A percentile compares a stretch with the other conserved stretches of the same genome.
phyloP scores from a whole-genome alignment of 2,329 filamentous ascomycete species.

The Penicillium frequentans region DNA sequence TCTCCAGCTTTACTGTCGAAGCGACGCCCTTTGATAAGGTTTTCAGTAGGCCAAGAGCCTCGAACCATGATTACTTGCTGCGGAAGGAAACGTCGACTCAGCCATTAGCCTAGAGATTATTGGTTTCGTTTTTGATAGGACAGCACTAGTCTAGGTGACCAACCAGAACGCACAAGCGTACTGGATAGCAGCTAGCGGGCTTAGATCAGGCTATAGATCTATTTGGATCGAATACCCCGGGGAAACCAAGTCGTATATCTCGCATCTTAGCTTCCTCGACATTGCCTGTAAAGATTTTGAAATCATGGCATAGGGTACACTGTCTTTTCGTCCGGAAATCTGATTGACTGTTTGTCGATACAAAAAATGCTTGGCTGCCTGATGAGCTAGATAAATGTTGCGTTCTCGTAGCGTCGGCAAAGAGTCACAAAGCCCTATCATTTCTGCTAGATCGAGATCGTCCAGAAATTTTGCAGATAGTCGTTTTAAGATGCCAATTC shows the following conservation, averaged over 20 bases:
- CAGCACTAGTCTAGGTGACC: slow-evolving; percentile 28
- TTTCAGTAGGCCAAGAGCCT: slow-evolving; percentile 22
- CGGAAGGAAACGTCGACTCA: slow-evolving; percentile 18
- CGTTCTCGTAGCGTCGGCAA: slow-evolving; percentile 19
- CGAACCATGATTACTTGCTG: slow-evolving; percentile 29
- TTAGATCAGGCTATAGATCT: slow-evolving; percentile 9
- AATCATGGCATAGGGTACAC: slow-evolving; percentile 34
- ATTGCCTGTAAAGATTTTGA: slow-evolving; percentile 35
- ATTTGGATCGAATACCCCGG: slow-evolving; percentile 18
- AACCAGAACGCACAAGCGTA: slow-evolving; percentile 39
- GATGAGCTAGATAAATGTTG: slow-evolving; percentile 26
- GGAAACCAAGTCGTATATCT: slow-evolving; percentile 38
- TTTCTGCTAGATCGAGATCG: neutral
- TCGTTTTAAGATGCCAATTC: slow-evolving; percentile 30
- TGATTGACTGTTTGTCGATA: neutral
- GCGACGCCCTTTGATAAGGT: slow-evolving; percentile 5
- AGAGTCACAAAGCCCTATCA: slow-evolving; percentile 25
- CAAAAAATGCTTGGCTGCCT: slow-evolving; percentile 28
- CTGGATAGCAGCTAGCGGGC: slow-evolving; percentile 28
- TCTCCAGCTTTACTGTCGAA: slow-evolving; percentile 20
- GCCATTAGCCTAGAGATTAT: slow-evolving; percentile 9
- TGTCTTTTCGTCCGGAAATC: slow-evolving; percentile 25
- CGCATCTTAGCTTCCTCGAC: slow-evolving; percentile 26
- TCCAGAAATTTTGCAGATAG: neutral
- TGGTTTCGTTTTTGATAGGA: neutral